Conservation (phyloP, 768 basidiomycete species). For the Heimioporus sp. region DNA sequence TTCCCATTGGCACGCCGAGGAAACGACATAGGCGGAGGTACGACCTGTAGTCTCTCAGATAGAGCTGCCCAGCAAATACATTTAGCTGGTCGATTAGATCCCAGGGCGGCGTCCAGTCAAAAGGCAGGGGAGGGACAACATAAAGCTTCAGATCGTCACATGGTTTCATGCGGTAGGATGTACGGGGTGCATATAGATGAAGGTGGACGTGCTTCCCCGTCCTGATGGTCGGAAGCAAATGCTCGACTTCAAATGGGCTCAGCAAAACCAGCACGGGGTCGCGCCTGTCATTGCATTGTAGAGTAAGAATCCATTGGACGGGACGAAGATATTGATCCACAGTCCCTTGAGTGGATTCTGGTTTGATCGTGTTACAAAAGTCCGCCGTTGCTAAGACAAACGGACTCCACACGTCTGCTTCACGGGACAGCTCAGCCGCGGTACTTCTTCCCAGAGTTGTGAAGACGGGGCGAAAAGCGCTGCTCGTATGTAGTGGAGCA, state of each 20-base stretch:
- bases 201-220: background rate
- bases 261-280: background rate
- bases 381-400: background rate
- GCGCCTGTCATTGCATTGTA: background rate
- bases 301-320: constrained; percentile 1
- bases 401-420: background rate
- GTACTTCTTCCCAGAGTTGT: background rate
- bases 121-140: background rate
- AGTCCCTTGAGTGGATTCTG: background rate
- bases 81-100: constrained; percentile 1
- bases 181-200: background rate
- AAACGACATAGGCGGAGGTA: background rate
- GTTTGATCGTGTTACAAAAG: background rate
- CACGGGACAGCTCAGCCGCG: background rate
- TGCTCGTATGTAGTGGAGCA: background rate
- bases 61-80: constrained; percentile 28
- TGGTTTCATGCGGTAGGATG: background rate
- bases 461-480: background rate
- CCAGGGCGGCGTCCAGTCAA: background rate
- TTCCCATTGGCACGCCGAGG: background rate
- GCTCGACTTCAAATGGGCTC: constrained; percentile 1
- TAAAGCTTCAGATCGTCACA: background rate
- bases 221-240: background rate
- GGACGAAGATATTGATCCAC: background rate
- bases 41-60: background rate